These are phyloP conservation scores for Plasmodium reichenowi DNA, from an alignment of 169 alveolate species.

Conservation along the genomic window DNA sequence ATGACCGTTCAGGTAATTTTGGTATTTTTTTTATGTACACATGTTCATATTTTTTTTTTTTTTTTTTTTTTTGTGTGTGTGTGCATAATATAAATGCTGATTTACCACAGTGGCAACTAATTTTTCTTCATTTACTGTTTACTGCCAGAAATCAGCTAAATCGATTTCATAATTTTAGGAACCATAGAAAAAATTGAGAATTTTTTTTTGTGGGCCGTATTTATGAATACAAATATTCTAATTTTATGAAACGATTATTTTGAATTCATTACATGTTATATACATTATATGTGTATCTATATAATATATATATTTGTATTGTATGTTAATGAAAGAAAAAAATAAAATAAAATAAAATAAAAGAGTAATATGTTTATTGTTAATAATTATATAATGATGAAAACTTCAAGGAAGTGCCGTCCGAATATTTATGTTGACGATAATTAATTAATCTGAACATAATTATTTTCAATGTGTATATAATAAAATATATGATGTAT, in stretches of 20 bases:
- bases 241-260: too few relatives aligned
- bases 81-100: constrained; percentile 14
- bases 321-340: constrained; percentile 17
- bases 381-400: constrained; percentile 75
- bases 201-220: constrained; percentile 72
- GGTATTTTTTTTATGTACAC: too few relatives aligned
- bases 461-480: constrained; percentile 57
- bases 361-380: constrained; percentile 13
- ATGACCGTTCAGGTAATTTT: too few relatives aligned
- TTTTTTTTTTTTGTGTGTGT: too few relatives aligned
- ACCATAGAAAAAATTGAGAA: constrained; percentile 43
- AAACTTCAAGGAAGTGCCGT: constrained; percentile 77
- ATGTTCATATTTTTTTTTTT: background rate
- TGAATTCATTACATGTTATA: background rate
- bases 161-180: constrained; percentile 73
- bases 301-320: background rate
- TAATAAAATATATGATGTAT: too few relatives aligned
- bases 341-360: background rate
- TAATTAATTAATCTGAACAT: constrained; percentile 40
- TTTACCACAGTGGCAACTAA: constrained; percentile 65
- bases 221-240: constrained; percentile 40
- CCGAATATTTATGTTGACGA: constrained; percentile 72
- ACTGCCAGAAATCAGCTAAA: constrained; percentile 75
- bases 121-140: constrained; percentile 3
- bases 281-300: constrained; percentile 2